Evolutionary conservation across 1,139 yeast species (phyloP).

Genomic region (Pichiaceae sp.): DNA sequence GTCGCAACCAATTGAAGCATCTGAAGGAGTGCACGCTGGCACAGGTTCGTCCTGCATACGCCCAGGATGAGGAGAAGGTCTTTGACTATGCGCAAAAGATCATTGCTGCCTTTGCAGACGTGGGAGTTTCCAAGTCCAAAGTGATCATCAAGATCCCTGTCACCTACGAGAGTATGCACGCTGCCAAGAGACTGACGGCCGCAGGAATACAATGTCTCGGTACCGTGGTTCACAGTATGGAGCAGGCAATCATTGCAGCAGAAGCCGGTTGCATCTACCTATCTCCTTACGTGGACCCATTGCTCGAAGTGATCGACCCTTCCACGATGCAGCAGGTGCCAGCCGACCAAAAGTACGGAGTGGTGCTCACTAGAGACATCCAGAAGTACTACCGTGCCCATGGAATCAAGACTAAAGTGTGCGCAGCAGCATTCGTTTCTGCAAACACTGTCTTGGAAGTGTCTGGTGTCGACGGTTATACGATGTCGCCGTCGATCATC

Average conservation of each 20-base stretch:
- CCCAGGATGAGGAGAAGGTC: slow-evolving; percentile 18
- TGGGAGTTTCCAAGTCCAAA: slow-evolving; percentile 22
- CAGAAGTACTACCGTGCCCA: slow-evolving; percentile 27
- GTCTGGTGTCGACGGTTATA: slow-evolving; percentile 27
- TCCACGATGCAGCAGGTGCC: slow-evolving; percentile 12
- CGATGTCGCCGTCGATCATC: slow-evolving; percentile 21
- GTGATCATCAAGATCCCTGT: slow-evolving; percentile 26
- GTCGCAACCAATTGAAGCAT: slow-evolving; percentile 19
- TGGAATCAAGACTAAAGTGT: slow-evolving; percentile 19
- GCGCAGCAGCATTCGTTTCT: slow-evolving; percentile 26
- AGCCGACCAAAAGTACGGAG: slow-evolving; percentile 21
- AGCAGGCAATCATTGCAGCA: slow-evolving; percentile 20
- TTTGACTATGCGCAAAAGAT: slow-evolving; percentile 18
- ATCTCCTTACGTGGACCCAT: slow-evolving; percentile 23
- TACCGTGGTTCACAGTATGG: slow-evolving; percentile 24
- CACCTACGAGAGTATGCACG: slow-evolving; percentile 24
- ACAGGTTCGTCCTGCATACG: slow-evolving; percentile 20
- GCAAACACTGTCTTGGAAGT: slow-evolving; percentile 18
- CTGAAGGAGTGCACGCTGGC: slow-evolving; percentile 22
- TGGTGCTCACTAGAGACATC: slow-evolving; percentile 18
- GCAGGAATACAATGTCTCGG: slow-evolving; percentile 22
- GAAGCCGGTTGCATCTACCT: slow-evolving; percentile 14
- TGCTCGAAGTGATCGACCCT: slow-evolving; percentile 19
- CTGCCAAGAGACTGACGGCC: slow-evolving; percentile 18
- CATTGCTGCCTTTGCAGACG: slow-evolving; percentile 21